phyloP scores from a whole-genome alignment of 495 filamentous ascomycete species.

The Aspergillus ellipticus region DNA sequence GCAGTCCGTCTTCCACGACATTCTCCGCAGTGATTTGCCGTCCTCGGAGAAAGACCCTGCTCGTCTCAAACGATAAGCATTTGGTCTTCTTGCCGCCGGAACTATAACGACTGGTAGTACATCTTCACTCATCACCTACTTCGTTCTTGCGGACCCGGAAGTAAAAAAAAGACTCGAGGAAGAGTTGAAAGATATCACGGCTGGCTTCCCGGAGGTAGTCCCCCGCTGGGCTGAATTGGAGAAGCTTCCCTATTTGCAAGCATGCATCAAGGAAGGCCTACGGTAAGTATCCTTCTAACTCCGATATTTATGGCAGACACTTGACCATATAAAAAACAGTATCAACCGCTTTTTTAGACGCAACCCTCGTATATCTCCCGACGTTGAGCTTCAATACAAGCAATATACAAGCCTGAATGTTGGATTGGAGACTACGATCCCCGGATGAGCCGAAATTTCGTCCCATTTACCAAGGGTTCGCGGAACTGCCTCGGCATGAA shows the following conservation, averaged over 20 bases:
- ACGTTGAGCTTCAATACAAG: too few relatives aligned
- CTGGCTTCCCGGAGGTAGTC: not conserved
- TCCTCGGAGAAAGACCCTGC: not conserved
- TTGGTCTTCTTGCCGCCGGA: slow-evolving; percentile 2
- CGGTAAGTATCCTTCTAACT: too few relatives aligned
- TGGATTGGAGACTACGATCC: too few relatives aligned
- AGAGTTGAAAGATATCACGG: slow-evolving; percentile 8
- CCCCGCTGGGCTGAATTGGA: slow-evolving; percentile 9
- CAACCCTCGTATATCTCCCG: too few relatives aligned
- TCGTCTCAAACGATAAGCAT: not conserved
- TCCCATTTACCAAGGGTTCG: slow-evolving; percentile 7
- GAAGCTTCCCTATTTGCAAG: slow-evolving; percentile 6
- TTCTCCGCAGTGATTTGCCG: slow-evolving; percentile 4
- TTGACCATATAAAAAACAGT: too few relatives aligned
- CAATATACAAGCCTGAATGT: too few relatives aligned
- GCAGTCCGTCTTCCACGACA: slow-evolving; percentile 6
- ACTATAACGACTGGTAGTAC: too few relatives aligned
- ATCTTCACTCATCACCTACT: slow-evolving; percentile 4
- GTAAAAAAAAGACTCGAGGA: not conserved
- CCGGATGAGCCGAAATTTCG: slow-evolving; percentile 4
- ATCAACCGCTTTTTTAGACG: too few relatives aligned
- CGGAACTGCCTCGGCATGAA: slow-evolving; percentile 11
- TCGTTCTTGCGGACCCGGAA: not conserved
- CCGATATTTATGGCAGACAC: too few relatives aligned
- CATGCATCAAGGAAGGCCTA: slow-evolving; percentile 5